A percentile compares a stretch with the other conserved stretches of the same genome.
Evolutionary conservation across 179 eudicot species (phyloP).

Genomic region (Silene noctiflora): DNA sequence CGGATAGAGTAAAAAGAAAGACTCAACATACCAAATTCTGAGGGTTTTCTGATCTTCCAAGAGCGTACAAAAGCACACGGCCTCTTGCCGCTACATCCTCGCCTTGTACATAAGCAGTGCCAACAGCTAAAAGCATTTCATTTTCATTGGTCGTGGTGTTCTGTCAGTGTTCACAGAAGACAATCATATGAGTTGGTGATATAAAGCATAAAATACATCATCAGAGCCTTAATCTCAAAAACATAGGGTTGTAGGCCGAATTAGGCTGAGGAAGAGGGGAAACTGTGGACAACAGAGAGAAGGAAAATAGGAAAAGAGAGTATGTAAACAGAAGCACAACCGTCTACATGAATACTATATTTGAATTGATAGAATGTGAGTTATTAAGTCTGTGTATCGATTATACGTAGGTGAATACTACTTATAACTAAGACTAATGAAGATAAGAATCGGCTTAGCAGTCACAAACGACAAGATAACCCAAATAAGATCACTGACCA

Average conservation of each 20-base stretch:
- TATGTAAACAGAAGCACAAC: not conserved
- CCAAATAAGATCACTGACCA: not conserved
- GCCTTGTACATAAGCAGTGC: conserved; percentile 98
- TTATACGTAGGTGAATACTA: not conserved
- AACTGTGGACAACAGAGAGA: not conserved
- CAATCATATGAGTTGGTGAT: not conserved
- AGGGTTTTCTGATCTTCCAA: conserved; percentile 65
- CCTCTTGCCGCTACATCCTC: conserved; percentile 99
- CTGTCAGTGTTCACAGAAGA: conserved; percentile 39
- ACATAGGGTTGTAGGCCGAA: not conserved
- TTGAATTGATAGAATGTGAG: not conserved
- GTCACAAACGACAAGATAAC: not conserved
- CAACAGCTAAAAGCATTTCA: conserved; percentile 92
- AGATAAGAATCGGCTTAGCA: conserved; percentile 7
- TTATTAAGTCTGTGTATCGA: not conserved
- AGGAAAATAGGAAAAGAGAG: not conserved
- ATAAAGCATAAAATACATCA: not conserved
- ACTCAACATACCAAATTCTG: conserved; percentile 51
- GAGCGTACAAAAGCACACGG: conserved; percentile 83
- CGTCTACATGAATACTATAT: not conserved
- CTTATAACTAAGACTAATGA: not conserved
- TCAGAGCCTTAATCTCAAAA: not conserved
- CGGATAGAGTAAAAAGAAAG: not conserved
- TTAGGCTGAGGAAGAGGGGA: not conserved
- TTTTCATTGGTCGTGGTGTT: conserved; percentile 77